Evolutionary conservation across 1,284 basidiomycete genomes (phyloP).

Genomic region (Golubevia sp.): DNA sequence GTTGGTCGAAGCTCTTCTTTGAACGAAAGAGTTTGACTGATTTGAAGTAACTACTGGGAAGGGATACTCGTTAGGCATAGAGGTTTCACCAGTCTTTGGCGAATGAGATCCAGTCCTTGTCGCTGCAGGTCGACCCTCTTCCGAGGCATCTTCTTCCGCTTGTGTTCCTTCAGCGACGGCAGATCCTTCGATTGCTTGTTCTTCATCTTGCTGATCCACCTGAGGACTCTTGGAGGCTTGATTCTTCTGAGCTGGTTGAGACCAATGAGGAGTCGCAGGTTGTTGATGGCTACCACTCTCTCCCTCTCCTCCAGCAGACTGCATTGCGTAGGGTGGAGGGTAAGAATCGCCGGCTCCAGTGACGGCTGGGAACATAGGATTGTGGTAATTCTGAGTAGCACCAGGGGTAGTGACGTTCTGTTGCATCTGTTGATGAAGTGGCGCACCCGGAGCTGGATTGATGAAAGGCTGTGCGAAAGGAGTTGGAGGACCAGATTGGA

Average conservation of each 20-base stretch:
- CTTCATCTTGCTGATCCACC: not conserved
- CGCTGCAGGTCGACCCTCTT: conserved; percentile 15
- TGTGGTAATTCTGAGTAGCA: conserved; percentile 12
- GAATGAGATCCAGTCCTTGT: conserved; percentile 16
- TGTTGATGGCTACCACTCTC: conserved; percentile 6
- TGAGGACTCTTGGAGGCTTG: not conserved
- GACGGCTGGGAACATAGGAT: conserved; percentile 29
- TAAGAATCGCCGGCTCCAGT: not conserved
- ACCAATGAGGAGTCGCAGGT: conserved; percentile 45
- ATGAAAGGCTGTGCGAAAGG: conserved; percentile 12
- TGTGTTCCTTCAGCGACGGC: conserved; percentile 16
- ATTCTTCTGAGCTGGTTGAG: conserved; percentile 24
- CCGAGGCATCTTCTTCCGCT: not conserved
- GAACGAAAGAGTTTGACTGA: conserved; percentile 14
- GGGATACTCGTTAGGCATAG: conserved; percentile 27
- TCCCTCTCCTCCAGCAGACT: not conserved
- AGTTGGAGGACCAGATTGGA: conserved; percentile 3
- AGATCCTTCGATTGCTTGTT: conserved; percentile 8
- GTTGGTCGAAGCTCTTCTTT: conserved; percentile 26
- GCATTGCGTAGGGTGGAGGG: not conserved
- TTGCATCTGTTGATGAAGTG: conserved; percentile 10
- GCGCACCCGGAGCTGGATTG: conserved; percentile 31
- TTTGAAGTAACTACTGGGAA: conserved; percentile 30
- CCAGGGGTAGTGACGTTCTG: conserved; percentile 2
- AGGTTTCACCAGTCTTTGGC: no score